Percentiles rank a stretch among this genome's conserved stretches.
Evolutionary conservation across 805 yeast genomes (phyloP).

Genomic region (Wickerhamiella vanderwaltii): DNA sequence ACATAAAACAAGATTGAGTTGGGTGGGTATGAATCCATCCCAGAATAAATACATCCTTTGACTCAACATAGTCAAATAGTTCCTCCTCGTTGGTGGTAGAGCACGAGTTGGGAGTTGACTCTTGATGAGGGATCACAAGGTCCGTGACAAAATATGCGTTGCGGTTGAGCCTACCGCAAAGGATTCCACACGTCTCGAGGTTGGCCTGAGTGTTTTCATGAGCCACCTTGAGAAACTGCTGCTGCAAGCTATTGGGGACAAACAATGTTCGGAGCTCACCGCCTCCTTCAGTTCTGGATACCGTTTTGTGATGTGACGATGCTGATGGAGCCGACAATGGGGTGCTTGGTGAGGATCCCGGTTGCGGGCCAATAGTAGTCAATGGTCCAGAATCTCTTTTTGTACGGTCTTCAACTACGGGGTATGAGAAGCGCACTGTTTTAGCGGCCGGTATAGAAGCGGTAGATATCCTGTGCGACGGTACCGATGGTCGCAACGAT

Average conservation of each 20-base stretch:
- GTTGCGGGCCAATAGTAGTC: not conserved
- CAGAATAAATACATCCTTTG: slow-evolving; percentile 44
- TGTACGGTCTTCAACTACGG: too few species aligned
- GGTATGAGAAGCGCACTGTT: too few species aligned
- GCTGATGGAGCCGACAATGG: too few species aligned
- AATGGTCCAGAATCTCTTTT: too few species aligned
- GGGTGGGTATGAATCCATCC: slow-evolving; percentile 75
- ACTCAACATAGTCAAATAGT: slow-evolving; percentile 44
- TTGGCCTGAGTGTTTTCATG: slow-evolving; percentile 36
- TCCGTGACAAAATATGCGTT: slow-evolving; percentile 55
- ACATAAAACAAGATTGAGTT: slow-evolving; percentile 56
- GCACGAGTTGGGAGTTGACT: slow-evolving; percentile 51
- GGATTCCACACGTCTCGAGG: slow-evolving; percentile 55
- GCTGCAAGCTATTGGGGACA: slow-evolving; percentile 36
- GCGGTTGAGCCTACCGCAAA: slow-evolving; percentile 48
- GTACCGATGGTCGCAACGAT: too few species aligned
- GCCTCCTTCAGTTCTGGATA: slow-evolving; percentile 43
- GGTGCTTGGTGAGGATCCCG: not conserved
- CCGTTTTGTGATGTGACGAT: slow-evolving; percentile 17
- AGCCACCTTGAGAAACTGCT: slow-evolving; percentile 37
- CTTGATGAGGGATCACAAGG: slow-evolving; percentile 50
- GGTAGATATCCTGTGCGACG: too few species aligned
- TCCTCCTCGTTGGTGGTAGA: slow-evolving; percentile 47
- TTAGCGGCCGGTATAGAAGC: too few species aligned
- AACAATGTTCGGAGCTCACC: slow-evolving; percentile 41